These are phyloP conservation scores for Leccinum subtestaceum DNA, from an alignment of 768 basidiomycete species.

Conservation along the genomic window DNA sequence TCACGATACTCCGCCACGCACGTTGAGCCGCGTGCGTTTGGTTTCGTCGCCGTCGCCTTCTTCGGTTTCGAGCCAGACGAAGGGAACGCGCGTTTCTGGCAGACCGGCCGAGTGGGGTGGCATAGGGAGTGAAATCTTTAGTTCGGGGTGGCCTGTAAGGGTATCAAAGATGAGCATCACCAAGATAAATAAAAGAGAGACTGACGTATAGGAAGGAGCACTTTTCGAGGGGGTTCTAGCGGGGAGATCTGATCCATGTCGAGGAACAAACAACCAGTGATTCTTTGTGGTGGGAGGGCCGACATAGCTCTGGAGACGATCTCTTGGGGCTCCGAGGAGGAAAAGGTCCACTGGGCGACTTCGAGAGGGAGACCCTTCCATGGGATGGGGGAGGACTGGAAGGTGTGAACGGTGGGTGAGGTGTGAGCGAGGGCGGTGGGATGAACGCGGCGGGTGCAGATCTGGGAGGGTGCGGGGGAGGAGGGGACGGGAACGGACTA, in stretches of 20 bases:
- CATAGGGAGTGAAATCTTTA: constrained; percentile 17
- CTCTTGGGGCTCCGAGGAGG: constrained; percentile 56
- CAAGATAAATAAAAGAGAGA: neutral
- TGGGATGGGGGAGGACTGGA: constrained; percentile 53
- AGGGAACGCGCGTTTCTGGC: constrained; percentile 36
- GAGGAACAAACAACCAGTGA: constrained; percentile 29
- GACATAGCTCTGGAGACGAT: constrained; percentile 57
- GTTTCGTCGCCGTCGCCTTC: constrained; percentile 27
- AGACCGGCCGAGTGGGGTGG: constrained; percentile 25
- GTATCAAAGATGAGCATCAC: neutral
- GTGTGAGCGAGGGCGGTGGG: constrained; percentile 31
- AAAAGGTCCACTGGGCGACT: constrained; percentile 61
- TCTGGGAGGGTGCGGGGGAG: neutral
- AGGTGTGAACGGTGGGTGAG: constrained; percentile 45
- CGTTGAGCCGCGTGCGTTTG: constrained; percentile 5
- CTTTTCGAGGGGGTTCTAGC: constrained; percentile 32
- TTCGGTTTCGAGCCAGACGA: constrained; percentile 45
- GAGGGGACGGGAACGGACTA: neutral
- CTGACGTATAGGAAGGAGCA: constrained; percentile 17
- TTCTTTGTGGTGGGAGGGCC: too few relatives aligned
- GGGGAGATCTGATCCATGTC: constrained; percentile 19
- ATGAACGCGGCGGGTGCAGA: constrained; percentile 23
- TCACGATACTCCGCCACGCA: constrained; percentile 15
- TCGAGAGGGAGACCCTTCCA: constrained; percentile 73
- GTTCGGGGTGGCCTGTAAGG: constrained; percentile 17